phyloP scores from a whole-genome alignment of 495 filamentous ascomycete genomes.

The Tuber aestivum region DNA sequence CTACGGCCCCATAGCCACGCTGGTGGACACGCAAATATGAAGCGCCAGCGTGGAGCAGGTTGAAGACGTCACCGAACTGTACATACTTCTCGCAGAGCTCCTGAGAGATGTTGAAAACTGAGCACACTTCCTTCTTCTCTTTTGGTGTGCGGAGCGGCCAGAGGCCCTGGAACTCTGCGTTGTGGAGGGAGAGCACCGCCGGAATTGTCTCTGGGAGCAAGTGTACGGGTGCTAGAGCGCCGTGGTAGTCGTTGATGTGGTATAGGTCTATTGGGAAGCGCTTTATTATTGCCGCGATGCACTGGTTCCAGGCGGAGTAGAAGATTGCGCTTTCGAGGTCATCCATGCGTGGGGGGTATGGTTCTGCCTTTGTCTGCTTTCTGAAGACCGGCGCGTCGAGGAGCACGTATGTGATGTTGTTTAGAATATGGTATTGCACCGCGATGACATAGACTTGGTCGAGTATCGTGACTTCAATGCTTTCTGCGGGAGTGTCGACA shows the following conservation, averaged over 20 bases:
- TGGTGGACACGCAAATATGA: conserved; percentile 55
- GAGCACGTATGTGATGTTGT: conserved; percentile 68
- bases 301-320: conserved; percentile 70
- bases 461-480: conserved; percentile 62
- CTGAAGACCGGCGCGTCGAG: conserved; percentile 67
- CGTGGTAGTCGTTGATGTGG: conserved; percentile 78
- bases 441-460: conserved; percentile 59
- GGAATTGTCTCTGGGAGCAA: conserved; percentile 47
- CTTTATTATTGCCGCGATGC: conserved; percentile 58
- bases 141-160: conserved; percentile 67
- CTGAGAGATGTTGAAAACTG: conserved; percentile 59
- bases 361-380: conserved; percentile 60
- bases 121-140: conserved; percentile 63
- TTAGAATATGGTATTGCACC: conserved; percentile 59
- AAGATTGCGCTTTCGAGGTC: conserved; percentile 66
- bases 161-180: conserved; percentile 68
- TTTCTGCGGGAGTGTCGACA: conserved; percentile 52
- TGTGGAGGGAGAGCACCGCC: conserved; percentile 53
- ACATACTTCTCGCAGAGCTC: conserved; percentile 51
- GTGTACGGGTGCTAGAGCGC: conserved; percentile 65
- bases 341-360: conserved; percentile 69
- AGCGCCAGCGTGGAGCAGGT: conserved; percentile 65
- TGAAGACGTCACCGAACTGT: conserved; percentile 67
- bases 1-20: conserved; percentile 68
- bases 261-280: conserved; percentile 64